Percentiles rank a stretch among this genome's conserved stretches.
These are phyloP conservation scores for Xylariales sp. DNA, from an alignment of 2,329 filamentous ascomycete species.

Conservation along the genomic window DNA sequence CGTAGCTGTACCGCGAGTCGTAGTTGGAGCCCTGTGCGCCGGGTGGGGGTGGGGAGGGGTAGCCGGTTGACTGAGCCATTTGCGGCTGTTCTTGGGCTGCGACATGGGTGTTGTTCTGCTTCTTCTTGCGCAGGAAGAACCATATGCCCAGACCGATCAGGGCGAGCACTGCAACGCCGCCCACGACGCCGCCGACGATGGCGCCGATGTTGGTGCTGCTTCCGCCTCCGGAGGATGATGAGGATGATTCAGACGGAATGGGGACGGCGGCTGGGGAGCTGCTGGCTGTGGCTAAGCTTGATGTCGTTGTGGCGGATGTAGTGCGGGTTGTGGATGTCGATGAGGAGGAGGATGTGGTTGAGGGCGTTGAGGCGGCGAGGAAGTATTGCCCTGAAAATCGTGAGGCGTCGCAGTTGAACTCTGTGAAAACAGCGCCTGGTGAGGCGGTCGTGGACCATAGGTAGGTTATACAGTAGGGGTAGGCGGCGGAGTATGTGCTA, in stretches of 20 bases:
- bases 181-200: constrained; percentile 16
- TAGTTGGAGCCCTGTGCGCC: background rate
- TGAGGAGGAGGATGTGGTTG: constrained; percentile 4
- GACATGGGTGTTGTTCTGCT: background rate
- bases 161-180: constrained; percentile 14
- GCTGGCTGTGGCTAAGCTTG: constrained; percentile 1
- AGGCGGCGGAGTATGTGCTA: constrained; percentile 8
- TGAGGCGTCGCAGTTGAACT: constrained; percentile 16
- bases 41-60: background rate
- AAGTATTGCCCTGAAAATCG: constrained; percentile 12
- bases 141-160: constrained; percentile 11
- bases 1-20: constrained; percentile 3
- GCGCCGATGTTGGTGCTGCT: constrained; percentile 3
- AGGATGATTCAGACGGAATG: background rate
- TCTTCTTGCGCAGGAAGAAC: constrained; percentile 10
- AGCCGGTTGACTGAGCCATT: background rate
- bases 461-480: constrained; percentile 16
- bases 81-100: background rate
- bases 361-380: constrained; percentile 9
- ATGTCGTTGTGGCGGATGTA: constrained; percentile 3
- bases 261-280: background rate
- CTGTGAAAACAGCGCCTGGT: constrained; percentile 21
- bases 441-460: constrained; percentile 16
- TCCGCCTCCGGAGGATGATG: background rate
- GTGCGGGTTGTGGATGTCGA: background rate